Percentiles rank a stretch among this genome's conserved stretches.
Evolutionary conservation across 2,329 filamentous ascomycete species (phyloP).

Genomic region (Lasiodiplodia theobromae): DNA sequence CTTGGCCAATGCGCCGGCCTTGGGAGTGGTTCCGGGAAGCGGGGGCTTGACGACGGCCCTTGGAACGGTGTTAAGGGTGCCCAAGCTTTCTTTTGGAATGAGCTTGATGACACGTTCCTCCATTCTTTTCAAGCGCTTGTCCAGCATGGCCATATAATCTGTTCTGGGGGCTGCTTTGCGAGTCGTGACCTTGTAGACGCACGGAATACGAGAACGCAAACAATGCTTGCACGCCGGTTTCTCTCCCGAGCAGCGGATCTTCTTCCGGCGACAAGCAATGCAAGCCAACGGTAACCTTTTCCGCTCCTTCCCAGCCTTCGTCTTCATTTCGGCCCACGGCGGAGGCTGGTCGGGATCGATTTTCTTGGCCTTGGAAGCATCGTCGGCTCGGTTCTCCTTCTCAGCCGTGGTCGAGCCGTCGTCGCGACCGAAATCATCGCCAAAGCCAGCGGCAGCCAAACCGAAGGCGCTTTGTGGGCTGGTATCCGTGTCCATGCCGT

Average conservation of each 20-base stretch:
- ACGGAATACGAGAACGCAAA: constrained; percentile 87
- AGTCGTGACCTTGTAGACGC: constrained; percentile 96
- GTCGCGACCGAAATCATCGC: constrained; percentile 35
- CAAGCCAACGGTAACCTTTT: constrained; percentile 93
- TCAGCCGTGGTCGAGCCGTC: constrained; percentile 35
- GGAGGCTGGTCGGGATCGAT: constrained; percentile 47
- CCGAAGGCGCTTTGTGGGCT: constrained; percentile 42
- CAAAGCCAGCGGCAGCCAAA: constrained; percentile 41
- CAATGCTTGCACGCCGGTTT: constrained; percentile 98
- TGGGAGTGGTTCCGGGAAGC: constrained; percentile 64
- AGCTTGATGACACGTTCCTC: constrained; percentile 97
- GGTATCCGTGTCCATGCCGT: constrained; percentile 41
- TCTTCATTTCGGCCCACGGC: constrained; percentile 61
- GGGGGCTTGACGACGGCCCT: constrained; percentile 86
- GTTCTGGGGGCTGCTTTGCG: constrained; percentile 92
- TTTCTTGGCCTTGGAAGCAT: constrained; percentile 4
- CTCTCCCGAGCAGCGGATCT: constrained; percentile 96
- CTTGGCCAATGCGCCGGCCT: constrained; percentile 66
- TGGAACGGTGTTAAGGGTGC: constrained; percentile 70
- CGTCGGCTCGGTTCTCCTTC: constrained; percentile 9
- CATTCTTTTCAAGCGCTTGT: constrained; percentile 95
- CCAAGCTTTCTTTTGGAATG: constrained; percentile 84
- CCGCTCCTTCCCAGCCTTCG: constrained; percentile 86
- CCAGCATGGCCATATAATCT: constrained; percentile 99
- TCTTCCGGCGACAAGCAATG: constrained; percentile 94